Base-by-base conservation (phyloP, 805 yeast species). In the Metschnikowia gelsemii region DNA sequence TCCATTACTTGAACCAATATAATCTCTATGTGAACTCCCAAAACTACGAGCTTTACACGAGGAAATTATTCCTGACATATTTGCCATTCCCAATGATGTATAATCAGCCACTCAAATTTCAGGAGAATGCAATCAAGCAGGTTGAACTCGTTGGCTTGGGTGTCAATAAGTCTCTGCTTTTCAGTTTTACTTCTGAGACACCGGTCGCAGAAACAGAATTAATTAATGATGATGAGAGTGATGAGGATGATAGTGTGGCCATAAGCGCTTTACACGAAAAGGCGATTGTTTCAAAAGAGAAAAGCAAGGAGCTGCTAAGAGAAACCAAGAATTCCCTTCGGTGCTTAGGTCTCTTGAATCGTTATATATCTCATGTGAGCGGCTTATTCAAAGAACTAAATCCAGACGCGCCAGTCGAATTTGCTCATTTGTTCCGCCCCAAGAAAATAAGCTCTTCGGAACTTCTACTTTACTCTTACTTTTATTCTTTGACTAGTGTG, bases 21-120 rank as follows among this genome's bases (percentile, higher is more conserved):
- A 77, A 78, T 37, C 58, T 80, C 25, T 82, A 75, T 50, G 60
- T 81, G 33, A 76, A 80, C 51, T 68, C 72, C 20, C 62, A 59
- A 13, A 84, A 84, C 57, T 84, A 82, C 58, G 84, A 78, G 44
- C 57, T 66, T 9, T 80, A 72, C 50, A 76, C 88, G 3, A 68
- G 87, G 46, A 73, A 74, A 17, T 52, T 74, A 13, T 82, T 82
- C 55, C 64, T 70, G 32, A 51, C 64, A 3, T 72, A 77, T 42
- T 59, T 83, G 14, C 83, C 86, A 5, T 84, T 84, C 63, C 91
- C 90, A 8, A 73, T 82, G 76, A 86, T 83, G 75, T 84, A 83
- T 56, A 77, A 76, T 46, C 79, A 82, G 17, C 89, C 90, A 1
- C 48, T 78, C 27, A 64, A 62, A 30, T 67, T 69, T 42, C 70